Base-by-base conservation (phyloP, 2,329 filamentous ascomycete genomes). In the Hirsutella rhossiliensis region DNA sequence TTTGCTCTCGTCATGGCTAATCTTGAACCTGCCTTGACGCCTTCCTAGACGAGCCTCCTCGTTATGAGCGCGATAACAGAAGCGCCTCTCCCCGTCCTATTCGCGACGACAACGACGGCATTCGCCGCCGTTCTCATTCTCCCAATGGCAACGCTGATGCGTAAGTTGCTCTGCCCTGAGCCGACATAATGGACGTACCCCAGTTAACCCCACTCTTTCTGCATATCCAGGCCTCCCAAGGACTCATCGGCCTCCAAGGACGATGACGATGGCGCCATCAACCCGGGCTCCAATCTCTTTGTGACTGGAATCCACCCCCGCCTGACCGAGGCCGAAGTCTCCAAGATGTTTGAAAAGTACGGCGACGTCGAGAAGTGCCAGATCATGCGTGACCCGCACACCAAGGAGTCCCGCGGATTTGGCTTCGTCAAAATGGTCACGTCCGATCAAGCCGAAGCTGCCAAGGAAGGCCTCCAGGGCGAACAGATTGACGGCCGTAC, bases 371-470 rank as follows among this genome's bases (percentile, higher is more conserved):
- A 97, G 71, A 97, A 94, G 70, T 97, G 90, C 72, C 94, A 96
- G 66, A 98, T 98, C 71, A 98, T 98, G 92, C 81, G 90, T 60
- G 92, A 98, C 62, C 92, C 92, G 49, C 92, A 98, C 67, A 94
- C 87, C 59, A 94, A 95, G 70, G 92, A 98, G 68, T 97, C 90
- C 55, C 92, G 92, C 66, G 92, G 92, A 53, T 98, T 98, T 54
- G 92, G 92, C 45, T 98, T 98, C 71, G 92, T 98, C 63, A 97
- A 98, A 74, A 97, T 98, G 90, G 81, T 88, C 48, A 94, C 87
- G 46, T 79, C 87, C 41, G 90, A 97, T 45, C 86, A 95, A 67
- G 92, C 92, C 51, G 92, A 98, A 66, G 89, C 92, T 54, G 92
- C 92, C 54, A 95, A 92, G 72, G 92, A 97, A 59, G 90, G 86